A percentile compares a stretch with the other conserved stretches of the same genome.
These are phyloP conservation scores for Sisymbrium altissimum DNA, from an alignment of 345 rosid genomes.

Conservation along the genomic window DNA sequence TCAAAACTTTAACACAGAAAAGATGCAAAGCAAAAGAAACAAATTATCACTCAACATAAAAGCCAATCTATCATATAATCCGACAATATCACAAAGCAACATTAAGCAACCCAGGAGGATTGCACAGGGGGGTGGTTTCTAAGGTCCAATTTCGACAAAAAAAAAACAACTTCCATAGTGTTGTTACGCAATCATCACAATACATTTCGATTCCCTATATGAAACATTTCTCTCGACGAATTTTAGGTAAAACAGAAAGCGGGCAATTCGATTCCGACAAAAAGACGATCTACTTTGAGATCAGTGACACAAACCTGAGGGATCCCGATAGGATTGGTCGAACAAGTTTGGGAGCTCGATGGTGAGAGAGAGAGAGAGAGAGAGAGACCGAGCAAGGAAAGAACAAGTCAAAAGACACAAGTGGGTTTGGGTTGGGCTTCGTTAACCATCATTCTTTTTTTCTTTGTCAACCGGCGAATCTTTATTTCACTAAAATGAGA, in stretches of 20 bases:
- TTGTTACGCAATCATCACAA: background rate
- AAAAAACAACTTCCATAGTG: background rate
- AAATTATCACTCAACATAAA: too few species aligned
- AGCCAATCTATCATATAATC: too few species aligned
- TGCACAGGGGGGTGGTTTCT: background rate
- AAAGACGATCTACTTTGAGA: background rate
- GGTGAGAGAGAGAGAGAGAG: background rate
- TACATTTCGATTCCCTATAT: background rate
- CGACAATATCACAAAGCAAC: background rate
- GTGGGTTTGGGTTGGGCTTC: constrained; percentile 3
- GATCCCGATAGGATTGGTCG: background rate
- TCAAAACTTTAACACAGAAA: too few species aligned
- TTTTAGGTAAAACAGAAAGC: background rate
- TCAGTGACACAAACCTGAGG: constrained; percentile 5
- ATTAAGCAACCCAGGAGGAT: background rate
- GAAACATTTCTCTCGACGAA: background rate
- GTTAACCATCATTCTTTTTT: background rate
- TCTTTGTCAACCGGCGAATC: background rate
- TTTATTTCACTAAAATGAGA: background rate
- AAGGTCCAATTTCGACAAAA: background rate
- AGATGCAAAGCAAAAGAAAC: too few species aligned
- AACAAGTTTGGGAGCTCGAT: background rate
- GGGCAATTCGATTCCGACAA: background rate
- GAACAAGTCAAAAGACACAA: constrained; percentile 3
- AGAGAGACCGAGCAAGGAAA: background rate